Percentiles rank a stretch among this genome's conserved stretches.
Conservation (phyloP, 1,284 basidiomycete genomes). For the Mrakiaceae sp. region DNA sequence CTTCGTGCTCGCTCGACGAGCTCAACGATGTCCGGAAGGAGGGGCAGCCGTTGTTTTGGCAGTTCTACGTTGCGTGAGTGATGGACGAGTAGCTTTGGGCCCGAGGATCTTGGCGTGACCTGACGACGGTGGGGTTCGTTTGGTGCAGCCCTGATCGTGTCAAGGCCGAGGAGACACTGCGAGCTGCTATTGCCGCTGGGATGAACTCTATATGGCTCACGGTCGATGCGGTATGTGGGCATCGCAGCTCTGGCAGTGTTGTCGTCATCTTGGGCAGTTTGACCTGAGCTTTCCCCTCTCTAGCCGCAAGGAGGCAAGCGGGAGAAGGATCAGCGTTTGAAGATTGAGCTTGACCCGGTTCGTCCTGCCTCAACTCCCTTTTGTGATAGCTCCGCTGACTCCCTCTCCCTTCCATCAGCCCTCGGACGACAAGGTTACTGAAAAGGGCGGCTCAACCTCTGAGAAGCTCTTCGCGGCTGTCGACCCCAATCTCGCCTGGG, state of each 20-base stretch:
- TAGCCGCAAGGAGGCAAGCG: no score
- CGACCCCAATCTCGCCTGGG: conserved; percentile 26
- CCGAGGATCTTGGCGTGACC: no score
- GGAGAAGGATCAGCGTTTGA: no score
- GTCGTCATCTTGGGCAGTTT: no score
- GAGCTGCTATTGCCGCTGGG: background rate
- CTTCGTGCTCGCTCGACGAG: conserved; percentile 40
- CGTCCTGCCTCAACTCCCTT: background rate
- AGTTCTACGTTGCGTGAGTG: conserved; percentile 39
- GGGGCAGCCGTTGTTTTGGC: conserved; percentile 37
- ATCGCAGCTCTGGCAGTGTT: no score
- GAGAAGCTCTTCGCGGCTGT: conserved; percentile 10
- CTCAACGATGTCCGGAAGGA: conserved; percentile 36
- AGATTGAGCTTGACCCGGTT: background rate
- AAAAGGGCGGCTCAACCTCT: background rate
- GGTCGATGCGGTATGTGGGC: background rate
- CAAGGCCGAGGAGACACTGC: conserved; percentile 29
- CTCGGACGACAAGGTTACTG: background rate
- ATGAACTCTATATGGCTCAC: conserved; percentile 13
- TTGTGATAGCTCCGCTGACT: background rate
- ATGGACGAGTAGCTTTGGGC: conserved; percentile 17
- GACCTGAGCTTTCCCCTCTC: no score
- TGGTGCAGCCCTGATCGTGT: conserved; percentile 18
- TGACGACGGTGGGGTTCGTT: no score
- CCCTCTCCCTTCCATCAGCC: background rate